Evolutionary conservation across 1,139 yeast species (phyloP).

Genomic region (Spathaspora sp.): DNA sequence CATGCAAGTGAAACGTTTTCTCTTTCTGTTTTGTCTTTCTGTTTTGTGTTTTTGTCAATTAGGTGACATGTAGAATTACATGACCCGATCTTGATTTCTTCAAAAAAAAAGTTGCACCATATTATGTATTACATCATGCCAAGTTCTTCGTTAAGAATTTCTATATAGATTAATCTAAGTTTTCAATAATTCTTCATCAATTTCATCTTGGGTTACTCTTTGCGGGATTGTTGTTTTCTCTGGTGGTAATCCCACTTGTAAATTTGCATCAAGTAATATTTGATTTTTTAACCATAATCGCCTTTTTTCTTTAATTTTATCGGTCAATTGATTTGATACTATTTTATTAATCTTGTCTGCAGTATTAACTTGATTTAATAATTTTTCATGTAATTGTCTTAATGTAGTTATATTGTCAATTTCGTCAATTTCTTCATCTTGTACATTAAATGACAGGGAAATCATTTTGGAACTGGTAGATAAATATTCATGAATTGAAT

Average conservation of each 20-base stretch:
- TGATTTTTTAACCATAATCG: constrained; percentile 60
- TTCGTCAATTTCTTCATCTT: constrained; percentile 16
- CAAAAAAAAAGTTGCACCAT: no score
- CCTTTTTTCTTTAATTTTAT: constrained; percentile 37
- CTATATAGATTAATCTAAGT: constrained; percentile 4
- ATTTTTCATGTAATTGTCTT: constrained; percentile 19
- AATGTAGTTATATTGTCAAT: constrained; percentile 20
- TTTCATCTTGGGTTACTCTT: constrained; percentile 28
- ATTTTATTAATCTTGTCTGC: constrained; percentile 48
- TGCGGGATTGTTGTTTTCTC: constrained; percentile 18
- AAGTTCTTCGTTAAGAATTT: not conserved
- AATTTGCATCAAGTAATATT: constrained; percentile 51
- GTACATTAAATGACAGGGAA: constrained; percentile 7
- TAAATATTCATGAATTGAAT: constrained; percentile 9
- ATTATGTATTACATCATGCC: no score
- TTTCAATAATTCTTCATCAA: constrained; percentile 29
- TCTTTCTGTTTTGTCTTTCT: not conserved
- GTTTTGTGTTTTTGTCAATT: not conserved
- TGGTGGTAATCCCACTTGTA: constrained; percentile 37
- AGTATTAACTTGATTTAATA: constrained; percentile 34
- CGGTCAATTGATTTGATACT: constrained; percentile 42
- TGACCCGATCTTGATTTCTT: no score
- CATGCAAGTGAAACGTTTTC: no score
- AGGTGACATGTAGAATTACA: no score
- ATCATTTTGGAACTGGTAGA: constrained; percentile 8